Conservation (phyloP, 1,284 basidiomycete genomes). For the Rhizoctonia solani region DNA sequence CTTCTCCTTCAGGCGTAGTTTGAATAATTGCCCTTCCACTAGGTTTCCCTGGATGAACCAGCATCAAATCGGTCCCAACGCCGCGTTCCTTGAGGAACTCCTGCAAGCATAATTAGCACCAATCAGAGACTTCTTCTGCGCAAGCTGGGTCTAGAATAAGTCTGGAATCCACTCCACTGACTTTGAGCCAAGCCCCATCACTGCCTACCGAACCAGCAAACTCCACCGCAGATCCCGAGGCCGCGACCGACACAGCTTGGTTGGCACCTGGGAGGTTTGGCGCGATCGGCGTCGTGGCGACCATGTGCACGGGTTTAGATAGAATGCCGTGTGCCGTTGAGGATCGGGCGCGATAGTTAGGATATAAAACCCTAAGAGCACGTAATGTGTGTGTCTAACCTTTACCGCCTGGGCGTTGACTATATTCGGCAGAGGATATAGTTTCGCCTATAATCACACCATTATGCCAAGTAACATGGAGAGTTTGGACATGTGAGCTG, state of each 20-base stretch:
- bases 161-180: too few relatives aligned
- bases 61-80: conserved; percentile 33
- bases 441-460: conserved; percentile 14
- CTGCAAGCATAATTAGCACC: neutral
- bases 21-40: conserved; percentile 32
- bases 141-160: too few relatives aligned
- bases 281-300: too few relatives aligned
- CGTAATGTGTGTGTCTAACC: too few relatives aligned
- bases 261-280: conserved; percentile 21
- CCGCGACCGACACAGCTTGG: conserved; percentile 22
- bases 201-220: conserved; percentile 29
- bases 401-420: conserved; percentile 33
- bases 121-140: neutral
- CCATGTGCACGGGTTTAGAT: too few relatives aligned
- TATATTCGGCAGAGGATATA: conserved; percentile 27
- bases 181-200: conserved; percentile 32
- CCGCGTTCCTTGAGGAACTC: conserved; percentile 21
- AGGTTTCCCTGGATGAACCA: conserved; percentile 23
- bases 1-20: conserved; percentile 32
- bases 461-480: neutral
- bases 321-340: too few relatives aligned
- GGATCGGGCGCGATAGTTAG: too few relatives aligned
- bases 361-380: too few relatives aligned
- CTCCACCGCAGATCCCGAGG: conserved; percentile 19
- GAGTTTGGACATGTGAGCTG: neutral